phyloP scores from a whole-genome alignment of 164 flowering plant species.

The Umbilicus rupestris region DNA sequence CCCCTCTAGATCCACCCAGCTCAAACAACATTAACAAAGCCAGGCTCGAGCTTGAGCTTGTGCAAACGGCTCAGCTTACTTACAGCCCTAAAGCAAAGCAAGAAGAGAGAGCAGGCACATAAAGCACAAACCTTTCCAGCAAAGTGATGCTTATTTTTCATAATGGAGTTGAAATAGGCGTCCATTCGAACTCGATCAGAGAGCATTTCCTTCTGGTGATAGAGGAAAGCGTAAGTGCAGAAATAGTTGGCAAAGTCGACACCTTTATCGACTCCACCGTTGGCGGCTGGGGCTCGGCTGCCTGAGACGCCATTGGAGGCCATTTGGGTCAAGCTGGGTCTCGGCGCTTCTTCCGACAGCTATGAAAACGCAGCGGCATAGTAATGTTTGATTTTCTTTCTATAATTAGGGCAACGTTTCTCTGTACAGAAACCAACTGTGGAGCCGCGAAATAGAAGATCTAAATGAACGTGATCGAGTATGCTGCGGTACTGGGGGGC shows the following conservation, averaged over 20 bases:
- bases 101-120: no score
- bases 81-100: neutral
- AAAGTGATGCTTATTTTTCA: constrained; percentile 72
- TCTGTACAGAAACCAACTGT: neutral
- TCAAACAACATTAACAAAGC: neutral
- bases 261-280: constrained; percentile 58
- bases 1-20: no score
- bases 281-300: constrained; percentile 19
- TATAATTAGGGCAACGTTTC: constrained; percentile 2
- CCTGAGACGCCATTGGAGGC: constrained; percentile 29
- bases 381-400: neutral
- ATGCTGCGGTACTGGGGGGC: neutral
- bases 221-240: constrained; percentile 89
- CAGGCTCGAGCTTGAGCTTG: no score
- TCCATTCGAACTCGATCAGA: constrained; percentile 95
- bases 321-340: no score
- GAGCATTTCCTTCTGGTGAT: constrained; percentile 99
- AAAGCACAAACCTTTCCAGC: constrained; percentile 47
- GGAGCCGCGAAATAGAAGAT: neutral
- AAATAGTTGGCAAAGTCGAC: constrained; percentile 92
- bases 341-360: constrained; percentile 2
- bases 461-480: neutral
- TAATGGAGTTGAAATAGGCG: constrained; percentile 75
- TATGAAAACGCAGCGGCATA: neutral
- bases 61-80: no score